Base-by-base conservation (phyloP, 495 filamentous ascomycete genomes). In the Lepidopterella palustris region DNA sequence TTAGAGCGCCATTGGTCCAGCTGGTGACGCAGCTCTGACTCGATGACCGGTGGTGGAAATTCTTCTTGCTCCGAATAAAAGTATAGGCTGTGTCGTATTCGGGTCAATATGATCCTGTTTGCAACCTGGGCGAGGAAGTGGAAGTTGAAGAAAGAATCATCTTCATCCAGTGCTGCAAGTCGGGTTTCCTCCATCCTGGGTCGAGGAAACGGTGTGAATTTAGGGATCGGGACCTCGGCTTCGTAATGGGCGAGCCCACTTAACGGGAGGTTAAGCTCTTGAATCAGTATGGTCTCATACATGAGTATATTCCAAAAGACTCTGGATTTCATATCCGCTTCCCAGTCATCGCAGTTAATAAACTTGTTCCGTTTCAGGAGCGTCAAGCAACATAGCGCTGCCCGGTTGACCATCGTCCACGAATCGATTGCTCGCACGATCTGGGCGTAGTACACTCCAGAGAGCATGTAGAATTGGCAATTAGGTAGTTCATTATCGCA, bases 121-220 rank as follows among this genome's bases (percentile, higher is more conserved):
- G 64, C 60, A 10, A 57, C 64, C 29, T 67, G 64, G 4, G 64
- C 64, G 2, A 67, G 57, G 53, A 67, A 67, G 29, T 67, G 64
- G 32, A 67, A 63, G 35, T 67, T 63, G 58, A 67, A 67, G 53
- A 60, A 64, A 5, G 64, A 53, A 23, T 67, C 64, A 29, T 67
- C 64, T 6, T 57, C 54, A n/a, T n/a, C n/a, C 1, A 63, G 56
- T 21, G 55, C 45, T 3, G 58, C 39, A 5, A 58, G 39, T 8
- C 54, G 55, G 5, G 47, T 57, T 11, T 57, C 40, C 10, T 57
- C 58, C 4, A 55, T 59, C 27, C 55, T 59, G 2, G 63, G 55
- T 27, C 57, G 29, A 5, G 64, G 61, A 32, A 29, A 67, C 0
- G 60, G 53, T 13, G 53, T 60, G 29, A 67, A 67, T 26, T 64